Evolutionary conservation across 2,329 filamentous ascomycete species (phyloP), one percentile per base, ranked within the genome.

Genomic region (Diplodia mutila): DNA sequence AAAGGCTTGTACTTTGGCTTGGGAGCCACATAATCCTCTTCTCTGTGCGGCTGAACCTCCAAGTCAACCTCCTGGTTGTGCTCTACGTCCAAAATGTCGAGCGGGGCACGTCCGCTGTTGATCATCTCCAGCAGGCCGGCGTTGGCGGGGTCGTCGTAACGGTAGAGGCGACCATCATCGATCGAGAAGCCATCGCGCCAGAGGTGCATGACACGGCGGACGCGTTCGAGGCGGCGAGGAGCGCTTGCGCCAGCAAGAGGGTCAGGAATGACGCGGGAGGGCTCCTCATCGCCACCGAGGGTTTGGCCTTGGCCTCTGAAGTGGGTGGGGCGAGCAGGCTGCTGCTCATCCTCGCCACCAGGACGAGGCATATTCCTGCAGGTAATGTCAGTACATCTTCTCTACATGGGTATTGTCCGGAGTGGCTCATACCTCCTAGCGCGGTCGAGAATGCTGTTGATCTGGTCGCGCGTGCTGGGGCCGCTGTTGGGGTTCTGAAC

Each of bases 171-270:
- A 32, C 92, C 92, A 73, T 95, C 91, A 69, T 94, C 92, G 69
- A 96, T 89, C 71, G 91, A 94, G 80, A 95, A 94, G 16, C 92
- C 92, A 75, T 96, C 90, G 51, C 86, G 85, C 92, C 92, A 96
- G 53, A 95, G 85, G 74, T 94, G 92, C 65, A 96, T 84, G 12
- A 88, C 86, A 61, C 91, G 89, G 61, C 88, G 87, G 69, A 91
- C 87, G 5, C 86, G 85, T 39, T 85, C 81, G 11, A 78, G 80
- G 18, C 76, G 79, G 65, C 73, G 74, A 8, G 76, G 73, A 55
- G 74, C 73, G 68, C 71, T 76, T 61, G 76, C 77, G 42, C 74
- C 72, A 9, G 57, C 39, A 23, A 71, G 78, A 32, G 90, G 87
- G 71, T 91, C 88, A 52, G 89, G 87, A 61, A 95, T 86, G 27